Percentiles rank a stretch among this genome's conserved stretches.
These are phyloP conservation scores for Pseudogymnoascus sp. DNA, from an alignment of 2,329 filamentous ascomycete species.

Conservation along the genomic window DNA sequence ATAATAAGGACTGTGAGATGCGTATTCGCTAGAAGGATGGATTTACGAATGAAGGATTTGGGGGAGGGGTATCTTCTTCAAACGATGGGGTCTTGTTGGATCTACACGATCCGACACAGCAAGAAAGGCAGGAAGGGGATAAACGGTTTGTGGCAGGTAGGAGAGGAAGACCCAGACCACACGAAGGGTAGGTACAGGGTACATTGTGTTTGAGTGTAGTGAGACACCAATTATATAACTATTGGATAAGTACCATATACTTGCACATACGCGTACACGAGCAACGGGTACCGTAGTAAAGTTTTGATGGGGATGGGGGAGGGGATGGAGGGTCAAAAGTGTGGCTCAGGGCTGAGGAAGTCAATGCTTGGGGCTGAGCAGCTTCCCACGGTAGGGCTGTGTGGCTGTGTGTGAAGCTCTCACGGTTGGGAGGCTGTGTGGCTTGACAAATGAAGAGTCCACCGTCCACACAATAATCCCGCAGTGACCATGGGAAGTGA, in stretches of 20 bases:
- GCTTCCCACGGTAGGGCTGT: not conserved
- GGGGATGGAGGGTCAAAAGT: not conserved
- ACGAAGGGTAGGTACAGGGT: not conserved
- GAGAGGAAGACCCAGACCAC: slow-evolving; percentile 10
- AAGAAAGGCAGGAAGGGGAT: slow-evolving; percentile 11
- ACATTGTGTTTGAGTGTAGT: not conserved
- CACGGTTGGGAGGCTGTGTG: not conserved
- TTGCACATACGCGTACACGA: not conserved
- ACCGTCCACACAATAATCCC: not conserved
- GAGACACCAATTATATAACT: not conserved
- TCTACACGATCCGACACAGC: slow-evolving; percentile 13
- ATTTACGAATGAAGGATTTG: slow-evolving; percentile 4
- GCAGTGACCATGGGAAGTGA: not conserved
- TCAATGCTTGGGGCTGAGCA: not conserved
- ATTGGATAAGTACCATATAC: not conserved
- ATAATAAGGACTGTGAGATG: not conserved
- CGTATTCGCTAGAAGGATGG: not conserved
- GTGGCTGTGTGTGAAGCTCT: too few relatives aligned
- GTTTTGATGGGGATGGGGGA: not conserved
- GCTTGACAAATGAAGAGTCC: not conserved
- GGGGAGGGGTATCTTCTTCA: slow-evolving; percentile 10
- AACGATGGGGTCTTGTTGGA: slow-evolving; percentile 11
- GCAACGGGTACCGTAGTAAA: not conserved
- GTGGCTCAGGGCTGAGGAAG: not conserved
- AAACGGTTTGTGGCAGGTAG: slow-evolving; percentile 14